These are phyloP conservation scores for Fusarium tanahbumbuense DNA, from an alignment of 2,329 filamentous ascomycete species.

Conservation along the genomic window DNA sequence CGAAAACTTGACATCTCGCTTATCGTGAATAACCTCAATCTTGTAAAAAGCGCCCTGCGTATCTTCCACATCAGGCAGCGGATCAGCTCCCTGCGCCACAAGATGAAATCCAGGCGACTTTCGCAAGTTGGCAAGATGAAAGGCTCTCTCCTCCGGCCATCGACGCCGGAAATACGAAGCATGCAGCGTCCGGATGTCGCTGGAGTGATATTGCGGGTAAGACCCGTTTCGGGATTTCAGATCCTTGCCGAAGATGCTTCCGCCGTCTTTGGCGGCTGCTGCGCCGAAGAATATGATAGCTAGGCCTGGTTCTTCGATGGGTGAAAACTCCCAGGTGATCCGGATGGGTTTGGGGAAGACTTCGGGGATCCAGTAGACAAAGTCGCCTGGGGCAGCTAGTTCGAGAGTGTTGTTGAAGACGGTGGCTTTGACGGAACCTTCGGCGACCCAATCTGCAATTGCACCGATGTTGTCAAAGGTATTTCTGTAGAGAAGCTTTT, in stretches of 20 bases:
- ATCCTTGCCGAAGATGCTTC: constrained; percentile 38
- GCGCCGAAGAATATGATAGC: constrained; percentile 45
- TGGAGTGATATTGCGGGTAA: constrained; percentile 42
- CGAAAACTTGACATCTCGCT: constrained; percentile 29
- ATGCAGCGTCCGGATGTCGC: constrained; percentile 41
- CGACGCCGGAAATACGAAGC: constrained; percentile 43
- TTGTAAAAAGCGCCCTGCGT: constrained; percentile 38
- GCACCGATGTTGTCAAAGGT: constrained; percentile 31
- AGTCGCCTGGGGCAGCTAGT: constrained; percentile 34
- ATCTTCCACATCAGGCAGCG: constrained; percentile 38
- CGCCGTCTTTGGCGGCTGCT: constrained; percentile 17
- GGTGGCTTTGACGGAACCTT: constrained; percentile 35
- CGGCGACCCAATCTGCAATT: constrained; percentile 33
- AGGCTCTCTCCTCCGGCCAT: constrained; percentile 42
- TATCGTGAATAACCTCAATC: constrained; percentile 41
- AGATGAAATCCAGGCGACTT: constrained; percentile 43
- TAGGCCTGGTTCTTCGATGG: constrained; percentile 34
- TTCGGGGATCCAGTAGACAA: constrained; percentile 41
- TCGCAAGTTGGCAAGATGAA: constrained; percentile 40
- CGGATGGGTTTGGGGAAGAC: constrained; percentile 42
- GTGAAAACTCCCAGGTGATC: constrained; percentile 40
- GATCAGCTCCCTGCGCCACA: constrained; percentile 41
- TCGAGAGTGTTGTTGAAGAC: constrained; percentile 41
- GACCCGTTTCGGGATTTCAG: constrained; percentile 38
- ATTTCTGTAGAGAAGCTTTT: constrained; percentile 41